A percentile compares a stretch with the other conserved stretches of the same genome.
Evolutionary conservation across 2,329 filamentous ascomycete genomes (phyloP).

Genomic region (Pseudocercospora crystallina): DNA sequence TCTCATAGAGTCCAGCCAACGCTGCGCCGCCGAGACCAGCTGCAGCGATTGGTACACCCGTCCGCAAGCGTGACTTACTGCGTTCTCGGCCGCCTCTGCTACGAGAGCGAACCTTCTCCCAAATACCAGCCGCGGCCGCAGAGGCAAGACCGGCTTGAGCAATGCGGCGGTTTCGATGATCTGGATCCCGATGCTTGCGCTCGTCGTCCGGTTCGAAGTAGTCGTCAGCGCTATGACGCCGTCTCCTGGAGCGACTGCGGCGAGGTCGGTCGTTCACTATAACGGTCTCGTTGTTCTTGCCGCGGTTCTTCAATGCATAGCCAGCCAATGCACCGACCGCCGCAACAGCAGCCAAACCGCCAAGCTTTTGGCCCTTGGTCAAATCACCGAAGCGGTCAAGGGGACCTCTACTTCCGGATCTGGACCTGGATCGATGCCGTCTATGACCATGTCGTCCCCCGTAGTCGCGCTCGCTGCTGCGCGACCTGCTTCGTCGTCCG

Average conservation of each 20-base stretch:
- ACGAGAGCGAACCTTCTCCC: conserved; percentile 57
- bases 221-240: conserved; percentile 41
- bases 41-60: conserved; percentile 60
- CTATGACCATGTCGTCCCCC: conserved; percentile 27
- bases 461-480: conserved; percentile 21
- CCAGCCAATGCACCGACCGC: conserved; percentile 59
- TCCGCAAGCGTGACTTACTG: conserved; percentile 56
- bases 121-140: conserved; percentile 62
- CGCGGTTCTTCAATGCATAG: conserved; percentile 51
- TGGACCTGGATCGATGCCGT: conserved; percentile 35
- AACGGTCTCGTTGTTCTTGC: conserved; percentile 47
- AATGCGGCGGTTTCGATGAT: conserved; percentile 59
- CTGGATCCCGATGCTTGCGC: conserved; percentile 36
- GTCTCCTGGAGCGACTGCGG: conserved; percentile 47
- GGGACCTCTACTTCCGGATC: conserved; percentile 42
- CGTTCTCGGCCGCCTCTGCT: conserved; percentile 54
- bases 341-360: conserved; percentile 60
- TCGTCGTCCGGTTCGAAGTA: conserved; percentile 21
- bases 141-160: conserved; percentile 63
- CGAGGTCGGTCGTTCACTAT: conserved; percentile 42
- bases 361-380: conserved; percentile 53
- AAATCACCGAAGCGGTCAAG: conserved; percentile 12
- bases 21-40: conserved; percentile 62
- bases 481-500: conserved; percentile 23
- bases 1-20: conserved; percentile 62